Percentiles rank a stretch among this genome's conserved stretches.
These are phyloP conservation scores for Scedosporium apiospermum DNA, from an alignment of 2,329 filamentous ascomycete species.

Conservation along the genomic window DNA sequence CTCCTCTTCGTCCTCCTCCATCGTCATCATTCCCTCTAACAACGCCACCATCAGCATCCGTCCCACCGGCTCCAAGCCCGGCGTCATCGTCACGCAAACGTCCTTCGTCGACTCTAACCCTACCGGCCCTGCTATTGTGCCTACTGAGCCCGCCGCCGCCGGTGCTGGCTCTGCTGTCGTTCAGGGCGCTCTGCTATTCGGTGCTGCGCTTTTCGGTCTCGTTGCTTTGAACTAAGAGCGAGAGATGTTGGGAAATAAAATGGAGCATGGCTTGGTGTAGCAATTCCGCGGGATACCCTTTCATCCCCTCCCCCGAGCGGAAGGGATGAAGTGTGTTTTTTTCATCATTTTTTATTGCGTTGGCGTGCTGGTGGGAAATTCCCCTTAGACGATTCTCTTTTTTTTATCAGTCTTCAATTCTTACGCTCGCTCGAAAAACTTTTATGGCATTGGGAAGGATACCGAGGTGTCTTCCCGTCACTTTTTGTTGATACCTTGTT, in stretches of 20 bases:
- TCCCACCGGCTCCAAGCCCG: background rate
- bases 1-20: background rate
- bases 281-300: background rate
- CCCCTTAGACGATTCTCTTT: background rate
- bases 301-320: background rate
- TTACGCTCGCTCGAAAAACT: background rate
- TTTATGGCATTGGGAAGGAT: background rate
- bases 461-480: too few relatives aligned
- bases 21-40: background rate
- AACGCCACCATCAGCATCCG: background rate
- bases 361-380: background rate
- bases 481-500: background rate
- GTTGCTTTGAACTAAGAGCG: slow-evolving; percentile 9
- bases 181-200: slow-evolving; percentile 9
- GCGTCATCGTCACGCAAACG: background rate
- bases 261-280: background rate
- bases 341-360: too few relatives aligned
- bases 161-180: slow-evolving; percentile 1
- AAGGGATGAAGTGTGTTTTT: background rate
- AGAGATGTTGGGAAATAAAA: background rate
- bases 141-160: background rate
- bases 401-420: background rate
- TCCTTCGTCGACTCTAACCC: background rate
- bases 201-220: slow-evolving; percentile 9
- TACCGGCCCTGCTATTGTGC: background rate